Conservation (phyloP, 2,329 filamentous ascomycete species). For the Stachybotrys chlorohalonatus region DNA sequence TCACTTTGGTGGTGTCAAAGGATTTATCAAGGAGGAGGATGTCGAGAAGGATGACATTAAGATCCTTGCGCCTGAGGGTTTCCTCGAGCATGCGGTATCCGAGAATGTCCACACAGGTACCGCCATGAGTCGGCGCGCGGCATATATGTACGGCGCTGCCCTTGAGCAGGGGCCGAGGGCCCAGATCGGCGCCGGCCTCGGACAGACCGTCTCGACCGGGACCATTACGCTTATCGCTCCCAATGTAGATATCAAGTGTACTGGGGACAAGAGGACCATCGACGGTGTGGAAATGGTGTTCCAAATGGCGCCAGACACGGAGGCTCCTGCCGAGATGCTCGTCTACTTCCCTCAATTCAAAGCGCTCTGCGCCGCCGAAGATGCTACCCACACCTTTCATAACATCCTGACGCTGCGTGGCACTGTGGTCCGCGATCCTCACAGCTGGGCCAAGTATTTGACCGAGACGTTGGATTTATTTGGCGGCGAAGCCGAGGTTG, state of each 20-base stretch:
- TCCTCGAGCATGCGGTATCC: slow-evolving; percentile 25
- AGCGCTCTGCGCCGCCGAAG: slow-evolving; percentile 28
- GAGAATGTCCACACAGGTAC: slow-evolving; percentile 29
- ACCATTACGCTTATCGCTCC: slow-evolving; percentile 23
- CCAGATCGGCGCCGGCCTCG: slow-evolving; percentile 28
- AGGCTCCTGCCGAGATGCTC: slow-evolving; percentile 32
- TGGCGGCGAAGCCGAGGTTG: slow-evolving; percentile 18
- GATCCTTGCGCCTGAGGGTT: slow-evolving; percentile 26
- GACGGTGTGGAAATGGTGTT: slow-evolving; percentile 28
- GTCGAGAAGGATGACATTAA: slow-evolving; percentile 7
- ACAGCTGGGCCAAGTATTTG: slow-evolving; percentile 27
- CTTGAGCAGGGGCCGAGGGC: slow-evolving; percentile 17
- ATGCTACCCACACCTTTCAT: slow-evolving; percentile 28
- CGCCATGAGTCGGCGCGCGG: slow-evolving; percentile 26
- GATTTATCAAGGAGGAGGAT: background rate
- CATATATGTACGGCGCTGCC: slow-evolving; percentile 28
- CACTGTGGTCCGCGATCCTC: slow-evolving; percentile 28
- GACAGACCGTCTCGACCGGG: slow-evolving; percentile 21
- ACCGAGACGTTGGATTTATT: slow-evolving; percentile 26
- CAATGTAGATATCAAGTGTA: slow-evolving; percentile 18
- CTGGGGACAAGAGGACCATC: slow-evolving; percentile 17
- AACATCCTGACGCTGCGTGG: slow-evolving; percentile 32
- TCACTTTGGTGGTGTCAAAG: slow-evolving; percentile 21
- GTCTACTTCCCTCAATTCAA: slow-evolving; percentile 26
- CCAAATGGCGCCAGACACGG: slow-evolving; percentile 30